These are phyloP conservation scores for Cylindrodendrum hubeiense DNA, from an alignment of 2,329 filamentous ascomycete species.

Conservation along the genomic window DNA sequence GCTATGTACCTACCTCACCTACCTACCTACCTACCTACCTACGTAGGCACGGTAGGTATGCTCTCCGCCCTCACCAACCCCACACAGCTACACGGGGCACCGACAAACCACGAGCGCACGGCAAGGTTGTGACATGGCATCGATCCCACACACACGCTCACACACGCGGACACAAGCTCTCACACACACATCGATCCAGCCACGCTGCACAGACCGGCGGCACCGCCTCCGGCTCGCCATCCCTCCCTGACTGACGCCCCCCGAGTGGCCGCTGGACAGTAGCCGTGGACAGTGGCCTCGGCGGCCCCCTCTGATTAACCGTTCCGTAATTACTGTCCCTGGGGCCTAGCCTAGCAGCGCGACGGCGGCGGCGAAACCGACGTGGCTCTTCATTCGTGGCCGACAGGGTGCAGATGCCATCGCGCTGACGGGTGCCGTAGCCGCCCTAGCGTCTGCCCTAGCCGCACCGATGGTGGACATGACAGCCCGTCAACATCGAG, in stretches of 20 bases:
- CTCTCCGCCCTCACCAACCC: constrained; percentile 1
- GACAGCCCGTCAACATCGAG: constrained; percentile 42
- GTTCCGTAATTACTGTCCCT: constrained; percentile 34
- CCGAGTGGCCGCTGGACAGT: constrained; percentile 7
- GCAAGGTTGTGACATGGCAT: constrained; percentile 5
- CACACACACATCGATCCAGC: constrained; percentile 14
- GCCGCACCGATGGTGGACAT: constrained; percentile 40
- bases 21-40: too few relatives aligned
- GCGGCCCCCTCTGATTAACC: constrained; percentile 25
- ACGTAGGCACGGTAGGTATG: too few relatives aligned
- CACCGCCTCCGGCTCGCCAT: constrained; percentile 13
- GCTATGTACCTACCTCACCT: too few relatives aligned
- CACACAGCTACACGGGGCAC: constrained; percentile 8
- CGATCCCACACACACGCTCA: neutral
- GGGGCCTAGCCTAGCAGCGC: constrained; percentile 9
- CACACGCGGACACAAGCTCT: neutral
- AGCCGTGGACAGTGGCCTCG: too few relatives aligned
- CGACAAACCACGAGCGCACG: neutral
- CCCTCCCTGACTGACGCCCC: constrained; percentile 2
- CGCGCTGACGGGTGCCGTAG: constrained; percentile 45
- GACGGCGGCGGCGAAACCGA: constrained; percentile 37
- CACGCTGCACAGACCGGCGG: constrained; percentile 16
- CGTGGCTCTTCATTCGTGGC: constrained; percentile 37
- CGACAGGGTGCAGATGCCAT: constrained; percentile 40
- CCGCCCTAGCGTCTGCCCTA: constrained; percentile 44